phyloP scores from a whole-genome alignment of 768 basidiomycete species.

The Suillus subalutaceus region DNA sequence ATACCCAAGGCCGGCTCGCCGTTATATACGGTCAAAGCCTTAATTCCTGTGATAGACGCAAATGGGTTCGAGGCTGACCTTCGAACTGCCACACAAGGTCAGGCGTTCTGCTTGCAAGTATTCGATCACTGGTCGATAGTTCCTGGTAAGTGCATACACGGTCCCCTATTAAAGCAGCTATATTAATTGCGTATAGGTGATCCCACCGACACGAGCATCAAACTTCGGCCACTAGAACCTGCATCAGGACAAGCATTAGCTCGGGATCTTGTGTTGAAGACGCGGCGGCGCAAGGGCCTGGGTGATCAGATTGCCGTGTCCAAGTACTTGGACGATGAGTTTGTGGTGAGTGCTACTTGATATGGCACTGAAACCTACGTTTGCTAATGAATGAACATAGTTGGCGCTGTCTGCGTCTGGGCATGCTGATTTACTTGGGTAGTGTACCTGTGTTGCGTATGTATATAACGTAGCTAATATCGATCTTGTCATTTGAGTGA shows the following conservation, averaged over 20 bases:
- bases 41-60: conserved; percentile 97
- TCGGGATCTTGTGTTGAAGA: conserved; percentile 94
- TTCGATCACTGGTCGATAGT: conserved; percentile 99
- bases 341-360: conserved; percentile 63
- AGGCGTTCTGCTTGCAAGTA: conserved; percentile 97
- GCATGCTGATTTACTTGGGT: conserved; percentile 90
- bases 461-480: conserved; percentile 16
- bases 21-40: conserved; percentile 95
- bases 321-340: conserved; percentile 97
- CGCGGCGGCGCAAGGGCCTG: conserved; percentile 92
- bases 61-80: conserved; percentile 99
- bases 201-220: conserved; percentile 96
- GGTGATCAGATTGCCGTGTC: conserved; percentile 97
- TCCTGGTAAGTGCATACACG: conserved; percentile 63
- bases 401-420: conserved; percentile 93
- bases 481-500: neutral
- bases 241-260: conserved; percentile 96
- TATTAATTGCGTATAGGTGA: conserved; percentile 60
- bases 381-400: conserved; percentile 40
- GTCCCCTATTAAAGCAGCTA: neutral
- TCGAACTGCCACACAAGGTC: conserved; percentile 96
- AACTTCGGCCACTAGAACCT: conserved; percentile 94
- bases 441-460: conserved; percentile 26
- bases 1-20: conserved; percentile 98
- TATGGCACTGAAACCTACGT: neutral